A percentile compares a stretch with the other conserved stretches of the same genome.
Conservation (phyloP, 768 basidiomycete genomes). For the Boletus rufocinnamomeus region DNA sequence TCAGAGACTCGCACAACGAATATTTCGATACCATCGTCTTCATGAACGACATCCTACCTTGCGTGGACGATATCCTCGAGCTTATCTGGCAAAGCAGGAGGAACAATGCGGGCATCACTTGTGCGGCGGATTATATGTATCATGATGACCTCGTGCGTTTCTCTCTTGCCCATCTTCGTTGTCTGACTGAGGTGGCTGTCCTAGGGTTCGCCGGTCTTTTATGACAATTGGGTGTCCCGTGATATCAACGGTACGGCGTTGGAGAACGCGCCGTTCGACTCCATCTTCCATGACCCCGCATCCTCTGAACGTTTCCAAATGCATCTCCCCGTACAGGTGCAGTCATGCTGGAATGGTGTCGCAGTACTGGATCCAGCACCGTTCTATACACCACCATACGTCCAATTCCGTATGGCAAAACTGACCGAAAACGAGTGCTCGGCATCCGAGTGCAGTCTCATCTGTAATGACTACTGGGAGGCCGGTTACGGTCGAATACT, state of each 20-base stretch:
- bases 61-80: constrained; percentile 96
- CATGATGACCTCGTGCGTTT: constrained; percentile 84
- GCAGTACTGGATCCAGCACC: constrained; percentile 95
- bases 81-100: constrained; percentile 92
- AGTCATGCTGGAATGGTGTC: constrained; percentile 98
- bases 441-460: constrained; percentile 92
- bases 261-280: constrained; percentile 96
- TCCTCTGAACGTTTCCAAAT: constrained; percentile 82
- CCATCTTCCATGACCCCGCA: constrained; percentile 83
- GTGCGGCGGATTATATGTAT: constrained; percentile 99
- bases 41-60: constrained; percentile 99
- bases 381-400: constrained; percentile 88
- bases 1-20: constrained; percentile 89
- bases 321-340: constrained; percentile 94
- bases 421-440: constrained; percentile 90
- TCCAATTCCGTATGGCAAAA: constrained; percentile 94
- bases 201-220: constrained; percentile 87
- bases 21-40: constrained; percentile 96
- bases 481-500: constrained; percentile 95
- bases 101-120: constrained; percentile 98
- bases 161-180: neutral
- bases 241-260: constrained; percentile 99
- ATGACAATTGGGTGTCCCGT: constrained; percentile 97
- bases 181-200: constrained; percentile 1
- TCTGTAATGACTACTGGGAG: constrained; percentile 99